Base-by-base conservation (phyloP, 306 rosid genomes). In the Astragalus glycyphyllos region DNA sequence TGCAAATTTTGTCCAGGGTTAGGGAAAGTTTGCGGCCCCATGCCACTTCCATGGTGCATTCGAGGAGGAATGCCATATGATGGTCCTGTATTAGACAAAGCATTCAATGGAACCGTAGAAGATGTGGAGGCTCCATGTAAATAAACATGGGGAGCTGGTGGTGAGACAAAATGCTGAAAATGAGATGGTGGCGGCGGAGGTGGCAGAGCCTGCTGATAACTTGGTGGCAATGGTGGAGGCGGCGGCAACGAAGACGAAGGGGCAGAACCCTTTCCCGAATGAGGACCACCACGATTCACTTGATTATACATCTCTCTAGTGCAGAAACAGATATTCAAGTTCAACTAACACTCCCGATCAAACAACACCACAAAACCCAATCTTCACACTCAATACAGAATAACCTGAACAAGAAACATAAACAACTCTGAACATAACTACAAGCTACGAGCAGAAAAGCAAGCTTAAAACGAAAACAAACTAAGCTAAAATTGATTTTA, bases 241-340 rank as follows among this genome's bases (percentile, higher is more conserved):
- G 70, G 70, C 0, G 58, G 81, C 54, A 11, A 49, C 6, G 50
- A 45, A 32, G 45, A n/a, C n/a, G 86, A 86, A 16, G 76, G 81
- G 31, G 35, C 79, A 65, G 92, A 70, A 82, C 84, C 75, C 55
- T 79, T 83, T 62, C 82, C 84, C 2, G 78, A 77, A 76, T 73
- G 80, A 77, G 77, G 16, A 46, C 84, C 82, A 46, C 84, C 82
- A 7, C 78, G 76, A 82, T 85, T 89, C 71, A 72, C 74, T 77
- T 87, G 94, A 79, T 87, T 89, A 81, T 88, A 82, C 96, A 90
- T 89, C 49, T 66, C 59, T 20, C 65, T 49, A 77, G 5, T 65
- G 32, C 46, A 20, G 68, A 37, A 14, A 42, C 46, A 51, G 11
- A 38, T 12, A 37, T 35, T 65, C 51, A 35, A 53, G 29, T 35